Conservation (phyloP, 306 rosid genomes). For the Rubus parviflorus region DNA sequence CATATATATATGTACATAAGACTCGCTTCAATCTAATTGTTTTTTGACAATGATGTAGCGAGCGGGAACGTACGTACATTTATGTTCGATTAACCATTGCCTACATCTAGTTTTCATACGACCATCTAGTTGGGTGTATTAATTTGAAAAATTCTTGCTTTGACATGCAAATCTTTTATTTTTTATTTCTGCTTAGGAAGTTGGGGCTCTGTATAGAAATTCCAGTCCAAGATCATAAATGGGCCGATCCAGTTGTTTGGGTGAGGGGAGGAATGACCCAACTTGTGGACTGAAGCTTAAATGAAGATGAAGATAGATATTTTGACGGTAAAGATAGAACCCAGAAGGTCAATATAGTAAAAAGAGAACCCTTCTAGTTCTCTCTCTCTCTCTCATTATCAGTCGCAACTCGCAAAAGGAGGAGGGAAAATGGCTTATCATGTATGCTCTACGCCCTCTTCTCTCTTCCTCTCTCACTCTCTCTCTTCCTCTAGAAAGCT, state of each 20-base stretch:
- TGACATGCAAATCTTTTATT: background rate
- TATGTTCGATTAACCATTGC: background rate
- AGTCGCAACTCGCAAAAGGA: background rate
- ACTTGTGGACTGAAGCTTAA: no score
- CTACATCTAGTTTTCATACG: no score
- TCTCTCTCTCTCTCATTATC: slow-evolving; percentile 4
- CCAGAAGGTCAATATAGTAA: slow-evolving; percentile 19
- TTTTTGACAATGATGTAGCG: background rate
- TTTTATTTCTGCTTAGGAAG: background rate
- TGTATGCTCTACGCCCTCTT: slow-evolving; percentile 57
- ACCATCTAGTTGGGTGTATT: no score
- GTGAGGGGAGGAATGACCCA: background rate
- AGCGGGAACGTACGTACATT: no score
- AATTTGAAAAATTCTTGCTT: background rate
- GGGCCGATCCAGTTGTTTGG: background rate
- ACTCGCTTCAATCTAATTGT: no score
- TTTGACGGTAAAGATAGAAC: no score
- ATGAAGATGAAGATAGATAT: no score
- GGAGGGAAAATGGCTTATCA: slow-evolving; percentile 60
- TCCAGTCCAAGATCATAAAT: background rate
- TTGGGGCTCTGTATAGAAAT: background rate
- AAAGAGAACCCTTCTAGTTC: background rate
- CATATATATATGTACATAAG: no score
- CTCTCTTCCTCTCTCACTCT: slow-evolving; percentile 41
- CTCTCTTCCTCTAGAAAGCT: slow-evolving; percentile 28